A percentile compares a stretch with the other conserved stretches of the same genome.
These are phyloP conservation scores for Candida pseudofarinosa DNA, from an alignment of 805 yeast species.

Conservation along the genomic window DNA sequence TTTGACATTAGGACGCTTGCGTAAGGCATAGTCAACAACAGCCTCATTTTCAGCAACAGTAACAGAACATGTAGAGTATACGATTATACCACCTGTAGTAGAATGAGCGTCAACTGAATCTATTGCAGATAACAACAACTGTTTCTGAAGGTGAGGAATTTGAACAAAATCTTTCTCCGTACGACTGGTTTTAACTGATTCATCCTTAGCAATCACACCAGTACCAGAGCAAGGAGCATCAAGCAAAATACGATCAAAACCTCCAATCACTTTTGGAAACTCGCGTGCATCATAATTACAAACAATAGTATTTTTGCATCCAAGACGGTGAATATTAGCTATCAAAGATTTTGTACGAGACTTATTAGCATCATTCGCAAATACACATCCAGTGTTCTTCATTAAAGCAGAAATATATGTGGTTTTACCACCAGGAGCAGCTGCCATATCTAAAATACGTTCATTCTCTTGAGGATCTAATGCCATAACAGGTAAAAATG, in stretches of 20 bases:
- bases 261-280: conserved; percentile 97
- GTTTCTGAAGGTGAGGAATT: conserved; percentile 95
- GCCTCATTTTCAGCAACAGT: conserved; percentile 98
- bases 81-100: conserved; percentile 87
- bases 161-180: conserved; percentile 95
- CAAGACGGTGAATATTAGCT: conserved; percentile 96
- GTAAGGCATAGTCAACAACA: conserved; percentile 94
- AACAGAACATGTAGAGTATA: conserved; percentile 96
- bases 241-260: conserved; percentile 88
- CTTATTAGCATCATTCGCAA: conserved; percentile 96
- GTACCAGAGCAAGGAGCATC: conserved; percentile 99
- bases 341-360: conserved; percentile 93
- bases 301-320: conserved; percentile 93
- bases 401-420: conserved; percentile 92
- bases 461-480: conserved; percentile 96
- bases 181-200: conserved; percentile 86
- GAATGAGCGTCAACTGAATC: conserved; percentile 96
- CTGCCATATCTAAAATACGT: conserved; percentile 96
- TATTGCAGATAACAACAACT: conserved; percentile 86
- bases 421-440: conserved; percentile 99
- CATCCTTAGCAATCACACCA: conserved; percentile 98
- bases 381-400: conserved; percentile 97
- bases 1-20: conserved; percentile 94
- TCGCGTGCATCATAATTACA: conserved; percentile 98
- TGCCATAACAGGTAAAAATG: conserved; percentile 97